Evolutionary conservation across 257 asterid species (phyloP).

Genomic region (Prunella vulgaris): DNA sequence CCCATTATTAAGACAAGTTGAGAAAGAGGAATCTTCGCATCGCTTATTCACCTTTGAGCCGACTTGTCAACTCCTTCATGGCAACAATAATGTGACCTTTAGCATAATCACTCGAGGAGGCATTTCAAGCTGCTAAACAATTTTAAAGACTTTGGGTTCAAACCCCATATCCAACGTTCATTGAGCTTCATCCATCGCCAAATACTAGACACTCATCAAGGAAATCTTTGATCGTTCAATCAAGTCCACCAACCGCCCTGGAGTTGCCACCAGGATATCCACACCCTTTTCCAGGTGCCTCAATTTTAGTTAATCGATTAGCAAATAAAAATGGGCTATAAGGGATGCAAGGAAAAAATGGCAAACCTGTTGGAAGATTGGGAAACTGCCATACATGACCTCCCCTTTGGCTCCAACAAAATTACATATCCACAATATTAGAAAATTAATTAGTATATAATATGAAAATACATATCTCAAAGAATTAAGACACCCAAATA

Average conservation of each 20-base stretch:
- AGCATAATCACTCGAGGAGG: slow-evolving; percentile 68
- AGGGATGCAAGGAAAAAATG: no score
- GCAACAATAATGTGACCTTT: no score
- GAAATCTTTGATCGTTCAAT: slow-evolving; percentile 52
- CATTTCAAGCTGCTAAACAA: slow-evolving; percentile 59
- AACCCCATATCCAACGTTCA: slow-evolving; percentile 84
- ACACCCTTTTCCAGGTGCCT: slow-evolving; percentile 60
- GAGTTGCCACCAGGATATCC: slow-evolving; percentile 77
- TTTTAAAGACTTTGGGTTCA: slow-evolving; percentile 55
- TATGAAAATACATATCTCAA: background rate
- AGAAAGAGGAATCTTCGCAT: no score
- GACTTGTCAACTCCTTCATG: no score
- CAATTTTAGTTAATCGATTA: slow-evolving; percentile 27
- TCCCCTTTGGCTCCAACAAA: slow-evolving; percentile 46
- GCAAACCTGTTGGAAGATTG: slow-evolving; percentile 48
- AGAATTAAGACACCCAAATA: background rate
- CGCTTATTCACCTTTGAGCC: no score
- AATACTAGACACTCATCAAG: slow-evolving; percentile 42
- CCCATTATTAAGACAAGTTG: no score
- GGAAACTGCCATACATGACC: slow-evolving; percentile 73
- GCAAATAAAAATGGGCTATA: background rate
- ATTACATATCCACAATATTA: background rate
- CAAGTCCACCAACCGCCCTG: slow-evolving; percentile 71
- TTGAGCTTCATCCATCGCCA: slow-evolving; percentile 74
- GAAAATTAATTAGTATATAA: background rate